Base-by-base conservation (phyloP, 1,284 basidiomycete genomes). In the Cutaneotrichosporon cavernicola region DNA sequence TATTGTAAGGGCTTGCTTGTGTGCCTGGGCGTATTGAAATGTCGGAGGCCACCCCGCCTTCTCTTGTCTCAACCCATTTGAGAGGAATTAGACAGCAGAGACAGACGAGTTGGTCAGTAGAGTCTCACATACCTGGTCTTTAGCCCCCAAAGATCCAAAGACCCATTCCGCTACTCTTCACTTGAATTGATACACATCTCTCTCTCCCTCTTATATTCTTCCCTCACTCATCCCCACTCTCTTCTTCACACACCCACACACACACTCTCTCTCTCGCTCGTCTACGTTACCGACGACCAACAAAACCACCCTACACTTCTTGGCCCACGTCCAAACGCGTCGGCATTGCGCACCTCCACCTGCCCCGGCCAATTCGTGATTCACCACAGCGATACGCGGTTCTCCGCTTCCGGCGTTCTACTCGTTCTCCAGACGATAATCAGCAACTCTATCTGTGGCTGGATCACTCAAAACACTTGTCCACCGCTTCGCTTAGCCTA, bases 281-380 rank as follows among this genome's bases (percentile, higher is more conserved):
- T 51, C 58, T 60, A 13, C 46, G n/a, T 52, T 47, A 7, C 8
- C 49, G 7, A 7, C 40, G 18, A n/a, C n/a, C 43, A 8, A n/a
- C 43, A n/a, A 46, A n/a, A 46, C 16, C 43, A 18, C 43, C 18
- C 43, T 7, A 18, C 43, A n/a, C 14, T 40, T 40, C 14, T 43
- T 43, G 14, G 5, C 43, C 43, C 18, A 6, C 43, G n/a, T n/a
- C 16, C 43, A 7, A 46, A 46, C 43, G 43, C 43, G 43, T 46
- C 43, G 43, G 43, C 43, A 18, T 18, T n/a, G 43, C 43, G 43
- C 43, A 34, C 51, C 51, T 53, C 51, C 51, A 53, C 51, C 51
- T 9, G 51, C 2, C 30, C 18, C 26, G 50, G 26, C 50, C 51
- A 30, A 53, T 53, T 11, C 51, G 31, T 18, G 51, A 21, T 53